Evolutionary conservation across 257 asterid species (phyloP).

Genomic region (Knoxia roxburghii): DNA sequence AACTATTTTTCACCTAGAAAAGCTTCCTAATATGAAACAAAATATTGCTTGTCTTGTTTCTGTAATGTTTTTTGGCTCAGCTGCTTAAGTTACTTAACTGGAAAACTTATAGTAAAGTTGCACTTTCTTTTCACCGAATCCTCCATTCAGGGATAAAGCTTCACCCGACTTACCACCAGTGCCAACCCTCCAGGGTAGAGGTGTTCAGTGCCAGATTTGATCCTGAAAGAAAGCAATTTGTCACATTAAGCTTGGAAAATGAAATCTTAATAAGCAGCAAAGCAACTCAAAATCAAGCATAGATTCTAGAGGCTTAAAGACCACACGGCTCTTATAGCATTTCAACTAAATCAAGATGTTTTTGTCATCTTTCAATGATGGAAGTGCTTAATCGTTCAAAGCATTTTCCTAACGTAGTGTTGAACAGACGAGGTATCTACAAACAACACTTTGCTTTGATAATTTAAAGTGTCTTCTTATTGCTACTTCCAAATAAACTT

Average conservation of each 20-base stretch:
- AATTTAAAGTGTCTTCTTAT: not conserved
- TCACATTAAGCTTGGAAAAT: not conserved
- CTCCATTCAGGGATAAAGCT: not conserved
- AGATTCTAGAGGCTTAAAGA: not conserved
- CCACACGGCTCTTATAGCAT: not conserved
- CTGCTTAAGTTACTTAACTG: not conserved
- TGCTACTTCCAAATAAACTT: not conserved
- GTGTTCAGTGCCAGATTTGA: conserved; percentile 18
- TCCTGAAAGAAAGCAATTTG: conserved; percentile 19
- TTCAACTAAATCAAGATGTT: not conserved
- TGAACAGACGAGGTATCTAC: not conserved
- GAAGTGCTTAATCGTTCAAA: not conserved
- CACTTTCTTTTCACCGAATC: not conserved
- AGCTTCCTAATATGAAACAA: not conserved
- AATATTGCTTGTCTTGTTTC: not conserved
- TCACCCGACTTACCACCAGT: conserved; percentile 24
- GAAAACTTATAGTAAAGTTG: not conserved
- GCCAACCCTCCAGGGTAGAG: conserved; percentile 32
- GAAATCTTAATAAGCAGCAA: not conserved
- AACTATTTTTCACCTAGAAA: not conserved
- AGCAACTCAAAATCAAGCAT: not conserved
- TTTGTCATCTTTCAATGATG: not conserved
- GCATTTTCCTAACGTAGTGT: not conserved
- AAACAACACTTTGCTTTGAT: not conserved
- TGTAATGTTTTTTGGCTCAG: not conserved